Evolutionary conservation across 2,329 filamentous ascomycete species (phyloP).

Genomic region (Esteya vermicola): DNA sequence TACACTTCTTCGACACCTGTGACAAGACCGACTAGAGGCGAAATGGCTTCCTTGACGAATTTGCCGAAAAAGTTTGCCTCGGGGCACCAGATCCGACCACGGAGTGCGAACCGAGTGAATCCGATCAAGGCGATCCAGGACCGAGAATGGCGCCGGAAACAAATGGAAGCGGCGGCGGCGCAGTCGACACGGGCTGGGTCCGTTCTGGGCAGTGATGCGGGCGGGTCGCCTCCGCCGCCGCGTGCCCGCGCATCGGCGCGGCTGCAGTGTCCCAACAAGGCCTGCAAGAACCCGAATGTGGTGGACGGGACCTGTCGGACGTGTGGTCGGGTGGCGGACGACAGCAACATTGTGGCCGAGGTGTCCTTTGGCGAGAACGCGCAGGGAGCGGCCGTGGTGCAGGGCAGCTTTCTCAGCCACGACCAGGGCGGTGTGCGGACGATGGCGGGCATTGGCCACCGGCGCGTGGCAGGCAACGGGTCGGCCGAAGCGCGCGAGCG

Average conservation of each 20-base stretch:
- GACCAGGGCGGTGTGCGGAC: conserved; percentile 69
- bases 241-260: conserved; percentile 14
- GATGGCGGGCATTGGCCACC: conserved; percentile 44
- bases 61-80: conserved; percentile 12
- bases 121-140: conserved; percentile 37
- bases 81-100: conserved; percentile 12
- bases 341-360: conserved; percentile 83
- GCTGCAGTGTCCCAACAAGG: conserved; percentile 41
- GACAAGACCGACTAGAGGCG: not conserved
- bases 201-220: not conserved
- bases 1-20: too few species aligned
- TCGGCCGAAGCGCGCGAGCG: conserved; percentile 43
- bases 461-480: conserved; percentile 38
- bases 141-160: conserved; percentile 28
- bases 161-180: conserved; percentile 17
- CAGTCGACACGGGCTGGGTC: too few species aligned
- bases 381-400: conserved; percentile 74
- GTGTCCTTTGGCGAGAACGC: conserved; percentile 82
- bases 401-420: conserved; percentile 76
- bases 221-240: not conserved
- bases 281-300: conserved; percentile 46
- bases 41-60: conserved; percentile 7
- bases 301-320: conserved; percentile 60
- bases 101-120: conserved; percentile 21
- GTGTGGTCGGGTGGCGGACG: conserved; percentile 73